Evolutionary conservation across 768 basidiomycete genomes (phyloP), one percentile per base, ranked within the genome.

Genomic region (Hydnomerulius pinastri): DNA sequence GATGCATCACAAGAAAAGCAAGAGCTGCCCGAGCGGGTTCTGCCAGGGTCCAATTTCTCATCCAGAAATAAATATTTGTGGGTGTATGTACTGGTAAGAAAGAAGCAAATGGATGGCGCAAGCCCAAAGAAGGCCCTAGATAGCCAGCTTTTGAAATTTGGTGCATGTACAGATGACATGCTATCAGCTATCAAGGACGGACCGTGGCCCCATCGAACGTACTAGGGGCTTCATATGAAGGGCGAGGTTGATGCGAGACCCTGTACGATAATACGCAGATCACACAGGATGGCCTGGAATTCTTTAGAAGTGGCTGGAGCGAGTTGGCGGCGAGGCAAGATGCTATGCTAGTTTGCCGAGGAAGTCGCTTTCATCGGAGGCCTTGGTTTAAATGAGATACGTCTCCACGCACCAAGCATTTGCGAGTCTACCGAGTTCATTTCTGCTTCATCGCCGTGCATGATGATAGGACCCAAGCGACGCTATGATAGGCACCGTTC

Each of bases 1-100:
- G 53, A 41, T 36, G 10, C 33, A 24, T 17, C 28, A 57, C 55
- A 18, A 42, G 54, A 56, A 48, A 48, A 54, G 43, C 42, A 57
- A 27, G 28, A 36, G 25, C 8, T 24, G 21, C 41, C 55, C 36
- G 28, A 21, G 21, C 23, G 15, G 15, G 2, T 25, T 9, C 21
- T 21, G 24, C 8, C 45, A 58, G 56, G 51, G 56, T 46, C 47
- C 39, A 32, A 23, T 47, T 59, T 59, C 52, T 27, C 51, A 58
- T 50, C 51, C 46, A 46, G n/a, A 32, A 59, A 50, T 59, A 39
- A 35, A 15, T 20, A 24, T 40, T 23, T 7, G 35, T 10, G 13
- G 18, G 46, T 10, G 41, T 25, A 30, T 6, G 41, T 25, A 30
- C 9, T 37, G 28, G n/a, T 45, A 41, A 18, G 42, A 42, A 23